Conservation (phyloP, 768 basidiomycete genomes). For the Tylopilus rubrobrunneus region DNA sequence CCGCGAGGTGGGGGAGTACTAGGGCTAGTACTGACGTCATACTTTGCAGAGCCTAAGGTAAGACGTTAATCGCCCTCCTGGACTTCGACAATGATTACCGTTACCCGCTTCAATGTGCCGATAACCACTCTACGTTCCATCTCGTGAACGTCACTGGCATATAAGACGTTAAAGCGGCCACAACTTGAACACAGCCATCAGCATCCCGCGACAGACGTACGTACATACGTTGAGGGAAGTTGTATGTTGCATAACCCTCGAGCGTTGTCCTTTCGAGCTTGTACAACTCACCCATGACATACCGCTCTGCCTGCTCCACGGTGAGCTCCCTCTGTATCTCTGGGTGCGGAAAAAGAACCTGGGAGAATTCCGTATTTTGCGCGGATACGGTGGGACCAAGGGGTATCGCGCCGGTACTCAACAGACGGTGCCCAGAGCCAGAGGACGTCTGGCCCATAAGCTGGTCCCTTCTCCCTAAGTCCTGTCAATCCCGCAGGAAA, state of each 20-base stretch:
- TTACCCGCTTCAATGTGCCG: constrained; percentile 68
- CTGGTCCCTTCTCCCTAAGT: constrained; percentile 65
- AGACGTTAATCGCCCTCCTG: background rate
- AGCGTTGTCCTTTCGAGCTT: constrained; percentile 63
- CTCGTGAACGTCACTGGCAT: constrained; percentile 49
- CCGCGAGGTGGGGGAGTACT: constrained; percentile 84
- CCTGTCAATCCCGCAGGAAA: background rate
- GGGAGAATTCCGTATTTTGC: constrained; percentile 32
- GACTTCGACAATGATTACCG: background rate
- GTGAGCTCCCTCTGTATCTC: constrained; percentile 7
- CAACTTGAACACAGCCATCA: constrained; percentile 1
- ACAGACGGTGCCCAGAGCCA: constrained; percentile 90
- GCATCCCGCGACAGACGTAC: background rate
- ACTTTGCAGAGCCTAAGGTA: constrained; percentile 54
- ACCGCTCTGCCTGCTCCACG: constrained; percentile 65
- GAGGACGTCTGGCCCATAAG: constrained; percentile 82
- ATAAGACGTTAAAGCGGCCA: too few species aligned
- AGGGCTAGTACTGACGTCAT: constrained; percentile 76
- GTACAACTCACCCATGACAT: constrained; percentile 82
- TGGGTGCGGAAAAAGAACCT: constrained; percentile 38
- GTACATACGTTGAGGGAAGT: constrained; percentile 74
- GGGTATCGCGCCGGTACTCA: constrained; percentile 82
- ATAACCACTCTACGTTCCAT: constrained; percentile 60
- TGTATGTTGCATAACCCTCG: constrained; percentile 66
- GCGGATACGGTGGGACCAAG: constrained; percentile 75